Evolutionary conservation across 2,329 filamentous ascomycete genomes (phyloP).

Genomic region (Fusarium camptoceras): DNA sequence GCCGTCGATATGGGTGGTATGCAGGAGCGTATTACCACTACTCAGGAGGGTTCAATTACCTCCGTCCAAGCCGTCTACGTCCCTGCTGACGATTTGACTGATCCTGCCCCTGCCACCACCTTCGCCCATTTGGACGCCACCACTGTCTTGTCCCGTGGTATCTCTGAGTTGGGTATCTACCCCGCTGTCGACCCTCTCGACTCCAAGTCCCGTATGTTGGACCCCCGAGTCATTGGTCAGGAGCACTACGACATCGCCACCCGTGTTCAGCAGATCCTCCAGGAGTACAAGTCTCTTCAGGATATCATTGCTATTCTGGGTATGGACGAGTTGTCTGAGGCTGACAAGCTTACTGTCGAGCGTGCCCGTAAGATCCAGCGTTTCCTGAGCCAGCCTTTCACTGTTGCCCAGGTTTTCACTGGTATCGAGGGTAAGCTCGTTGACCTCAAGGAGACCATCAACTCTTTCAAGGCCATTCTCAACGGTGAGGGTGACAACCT

Average conservation of each 20-base stretch:
- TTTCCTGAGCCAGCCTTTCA: slow-evolving; percentile 99
- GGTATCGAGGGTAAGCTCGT: slow-evolving; percentile 96
- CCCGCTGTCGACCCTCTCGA: slow-evolving; percentile 99
- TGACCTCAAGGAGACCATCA: slow-evolving; percentile 98
- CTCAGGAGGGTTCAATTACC: slow-evolving; percentile 99
- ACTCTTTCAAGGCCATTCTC: slow-evolving; percentile 97
- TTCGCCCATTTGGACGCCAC: slow-evolving; percentile 99
- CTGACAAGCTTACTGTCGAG: slow-evolving; percentile 99
- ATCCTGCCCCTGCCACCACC: slow-evolving; percentile 98
- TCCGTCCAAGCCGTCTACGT: slow-evolving; percentile 99
- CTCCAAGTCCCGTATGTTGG: slow-evolving; percentile 99
- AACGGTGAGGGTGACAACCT: slow-evolving; percentile 94
- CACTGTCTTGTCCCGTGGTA: slow-evolving; percentile 99
- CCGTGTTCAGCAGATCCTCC: slow-evolving; percentile 98
- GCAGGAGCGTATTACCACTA: slow-evolving; percentile 99
- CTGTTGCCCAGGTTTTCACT: slow-evolving; percentile 85
- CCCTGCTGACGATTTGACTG: slow-evolving; percentile 99
- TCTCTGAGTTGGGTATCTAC: slow-evolving; percentile 99
- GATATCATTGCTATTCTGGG: slow-evolving; percentile 99
- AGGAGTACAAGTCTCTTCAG: slow-evolving; percentile 99
- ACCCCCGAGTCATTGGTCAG: slow-evolving; percentile 97
- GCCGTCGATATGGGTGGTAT: slow-evolving; percentile 99
- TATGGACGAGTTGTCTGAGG: slow-evolving; percentile 99
- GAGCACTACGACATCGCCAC: slow-evolving; percentile 97
- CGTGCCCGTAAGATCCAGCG: slow-evolving; percentile 99